Percentiles rank a stretch among this genome's conserved stretches.
Conservation (phyloP, 2,329 filamentous ascomycete species). For the Ophiostoma ulmi region DNA sequence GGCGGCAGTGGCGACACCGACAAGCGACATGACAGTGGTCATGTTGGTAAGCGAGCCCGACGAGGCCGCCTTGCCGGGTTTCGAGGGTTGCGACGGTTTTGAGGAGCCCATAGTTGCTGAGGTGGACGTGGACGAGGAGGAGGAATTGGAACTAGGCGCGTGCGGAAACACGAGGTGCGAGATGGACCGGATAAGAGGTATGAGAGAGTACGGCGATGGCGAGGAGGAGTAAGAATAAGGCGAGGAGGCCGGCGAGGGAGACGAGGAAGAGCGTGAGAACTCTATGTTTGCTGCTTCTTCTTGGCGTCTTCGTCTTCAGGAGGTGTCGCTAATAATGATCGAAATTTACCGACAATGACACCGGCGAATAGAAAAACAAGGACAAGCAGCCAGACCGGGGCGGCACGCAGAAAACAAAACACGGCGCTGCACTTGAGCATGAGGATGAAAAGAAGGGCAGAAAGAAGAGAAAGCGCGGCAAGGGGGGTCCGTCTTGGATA, state of each 20-base stretch:
- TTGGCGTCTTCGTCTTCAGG: neutral
- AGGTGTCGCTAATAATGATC: neutral
- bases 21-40: conserved; percentile 37
- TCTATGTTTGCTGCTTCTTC: neutral
- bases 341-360: neutral
- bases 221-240: neutral
- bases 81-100: conserved; percentile 10
- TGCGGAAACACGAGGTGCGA: neutral
- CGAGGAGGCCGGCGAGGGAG: neutral
- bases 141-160: neutral
- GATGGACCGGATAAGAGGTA: neutral
- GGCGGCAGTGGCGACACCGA: conserved; percentile 41
- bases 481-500: no score
- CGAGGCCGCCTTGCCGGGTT: conserved; percentile 29
- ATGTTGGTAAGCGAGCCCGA: conserved; percentile 31
- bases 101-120: neutral
- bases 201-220: neutral
- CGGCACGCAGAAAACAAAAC: conserved; percentile 7
- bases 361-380: neutral
- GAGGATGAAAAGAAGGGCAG: neutral
- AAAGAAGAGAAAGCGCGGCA: neutral
- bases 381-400: conserved; percentile 13
- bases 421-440: conserved; percentile 16
- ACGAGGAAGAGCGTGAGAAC: neutral
- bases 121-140: neutral